Conservation (phyloP, 202 grass and related monocot species). For the Elaeis oleifera region DNA sequence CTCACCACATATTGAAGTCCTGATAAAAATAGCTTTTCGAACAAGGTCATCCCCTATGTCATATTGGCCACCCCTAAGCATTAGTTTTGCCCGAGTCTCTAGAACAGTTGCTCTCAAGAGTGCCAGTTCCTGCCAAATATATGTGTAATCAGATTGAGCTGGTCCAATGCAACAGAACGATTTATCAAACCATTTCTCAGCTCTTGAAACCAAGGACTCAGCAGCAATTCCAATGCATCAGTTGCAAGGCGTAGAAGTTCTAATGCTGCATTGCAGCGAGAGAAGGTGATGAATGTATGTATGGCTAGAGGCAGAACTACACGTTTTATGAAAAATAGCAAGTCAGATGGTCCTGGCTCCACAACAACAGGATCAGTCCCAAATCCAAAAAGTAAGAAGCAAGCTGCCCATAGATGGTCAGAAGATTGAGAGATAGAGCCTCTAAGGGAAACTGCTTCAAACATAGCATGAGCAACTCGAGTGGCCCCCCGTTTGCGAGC, state of each 20-base stretch:
- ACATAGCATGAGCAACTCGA: slow-evolving; percentile 48
- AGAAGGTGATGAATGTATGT: slow-evolving; percentile 86
- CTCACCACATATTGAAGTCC: slow-evolving; percentile 76
- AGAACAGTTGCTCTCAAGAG: slow-evolving; percentile 77
- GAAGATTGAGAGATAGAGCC: slow-evolving; percentile 64
- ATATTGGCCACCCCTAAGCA: slow-evolving; percentile 82
- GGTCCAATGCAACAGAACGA: slow-evolving; percentile 52
- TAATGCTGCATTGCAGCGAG: slow-evolving; percentile 64
- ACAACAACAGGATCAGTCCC: slow-evolving; percentile 68
- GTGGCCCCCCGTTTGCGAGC: slow-evolving; percentile 52
- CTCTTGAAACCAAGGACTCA: slow-evolving; percentile 64
- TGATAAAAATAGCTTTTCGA: slow-evolving; percentile 85
- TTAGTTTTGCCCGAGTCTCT: slow-evolving; percentile 81
- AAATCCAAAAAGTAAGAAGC: slow-evolving; percentile 80
- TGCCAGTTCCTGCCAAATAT: slow-evolving; percentile 85
- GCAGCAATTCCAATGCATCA: slow-evolving; percentile 66
- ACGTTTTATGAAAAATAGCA: slow-evolving; percentile 75
- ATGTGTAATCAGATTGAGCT: slow-evolving; percentile 53
- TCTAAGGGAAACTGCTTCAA: slow-evolving; percentile 76
- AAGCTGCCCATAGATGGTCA: slow-evolving; percentile 87
- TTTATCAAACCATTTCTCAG: slow-evolving; percentile 68
- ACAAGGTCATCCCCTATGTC: slow-evolving; percentile 76
- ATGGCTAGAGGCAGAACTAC: slow-evolving; percentile 77
- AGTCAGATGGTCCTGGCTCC: slow-evolving; percentile 63
- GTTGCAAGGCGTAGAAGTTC: slow-evolving; percentile 69